phyloP scores from a whole-genome alignment of 202 grass and related monocot species.

The Saccharum hybrid region DNA sequence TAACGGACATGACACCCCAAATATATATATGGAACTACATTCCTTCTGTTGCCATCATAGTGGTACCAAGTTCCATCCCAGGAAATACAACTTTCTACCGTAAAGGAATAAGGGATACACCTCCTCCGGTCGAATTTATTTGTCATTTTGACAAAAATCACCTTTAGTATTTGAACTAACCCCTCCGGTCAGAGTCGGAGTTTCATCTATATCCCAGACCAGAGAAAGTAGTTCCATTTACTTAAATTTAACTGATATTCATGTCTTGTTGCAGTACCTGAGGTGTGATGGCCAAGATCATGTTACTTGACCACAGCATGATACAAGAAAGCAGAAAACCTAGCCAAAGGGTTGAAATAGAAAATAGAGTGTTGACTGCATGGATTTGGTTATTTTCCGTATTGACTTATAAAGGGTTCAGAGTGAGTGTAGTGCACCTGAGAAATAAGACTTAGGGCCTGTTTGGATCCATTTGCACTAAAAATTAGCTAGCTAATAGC shows the following conservation, averaged over 20 bases:
- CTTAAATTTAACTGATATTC: neutral
- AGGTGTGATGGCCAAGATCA: neutral
- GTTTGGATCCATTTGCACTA: too few species aligned
- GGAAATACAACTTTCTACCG: neutral
- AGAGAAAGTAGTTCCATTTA: neutral
- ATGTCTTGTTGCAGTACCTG: neutral
- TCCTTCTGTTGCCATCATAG: neutral
- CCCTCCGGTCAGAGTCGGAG: too few species aligned
- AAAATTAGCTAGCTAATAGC: too few species aligned
- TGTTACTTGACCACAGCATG: neutral
- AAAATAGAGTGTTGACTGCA: neutral
- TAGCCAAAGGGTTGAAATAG: neutral
- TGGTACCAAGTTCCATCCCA: neutral
- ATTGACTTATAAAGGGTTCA: neutral
- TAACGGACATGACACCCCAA: neutral
- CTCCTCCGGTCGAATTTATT: too few species aligned
- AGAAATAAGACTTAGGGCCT: neutral
- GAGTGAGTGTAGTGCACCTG: neutral
- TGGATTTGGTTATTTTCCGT: neutral
- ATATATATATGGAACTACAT: neutral
- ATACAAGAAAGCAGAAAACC: neutral
- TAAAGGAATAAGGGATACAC: neutral
- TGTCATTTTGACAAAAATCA: too few species aligned
- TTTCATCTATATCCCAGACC: too few species aligned
- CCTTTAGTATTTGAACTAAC: too few species aligned